These are phyloP conservation scores for Calocybe cyanea DNA, from an alignment of 768 basidiomycete genomes.

Conservation along the genomic window DNA sequence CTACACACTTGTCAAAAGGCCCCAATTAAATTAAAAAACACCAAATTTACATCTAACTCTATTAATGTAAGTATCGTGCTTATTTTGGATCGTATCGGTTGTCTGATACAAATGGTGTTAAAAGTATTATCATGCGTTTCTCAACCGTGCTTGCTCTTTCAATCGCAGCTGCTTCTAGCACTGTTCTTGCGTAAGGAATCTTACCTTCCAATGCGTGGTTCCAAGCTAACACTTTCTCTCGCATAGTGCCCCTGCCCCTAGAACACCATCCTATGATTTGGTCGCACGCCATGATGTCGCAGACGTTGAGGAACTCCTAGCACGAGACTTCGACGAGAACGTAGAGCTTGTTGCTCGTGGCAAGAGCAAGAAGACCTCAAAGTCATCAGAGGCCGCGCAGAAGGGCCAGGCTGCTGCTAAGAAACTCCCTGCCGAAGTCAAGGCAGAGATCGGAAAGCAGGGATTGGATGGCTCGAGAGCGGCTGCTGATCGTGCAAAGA, in stretches of 20 bases:
- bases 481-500: neutral
- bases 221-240: neutral
- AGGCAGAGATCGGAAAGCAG: constrained; percentile 1
- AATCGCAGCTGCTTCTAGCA: neutral
- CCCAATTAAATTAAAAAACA: too few relatives aligned
- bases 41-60: too few relatives aligned
- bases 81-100: too few relatives aligned
- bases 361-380: neutral
- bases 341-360: neutral
- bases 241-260: neutral
- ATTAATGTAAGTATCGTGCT: too few relatives aligned
- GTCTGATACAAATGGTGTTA: too few relatives aligned
- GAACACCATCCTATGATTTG: neutral
- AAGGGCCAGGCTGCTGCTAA: neutral
- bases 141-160: neutral
- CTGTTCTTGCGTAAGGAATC: neutral
- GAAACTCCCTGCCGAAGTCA: neutral
- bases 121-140: constrained; percentile 6
- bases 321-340: neutral
- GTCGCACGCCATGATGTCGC: constrained; percentile 1
- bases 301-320: neutral
- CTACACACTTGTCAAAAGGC: too few relatives aligned
- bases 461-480: constrained; percentile 1
- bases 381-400: neutral
- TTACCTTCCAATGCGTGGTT: neutral